Evolutionary conservation across 305 asterid genomes (phyloP).

Genomic region (Fraxinus ornus): DNA sequence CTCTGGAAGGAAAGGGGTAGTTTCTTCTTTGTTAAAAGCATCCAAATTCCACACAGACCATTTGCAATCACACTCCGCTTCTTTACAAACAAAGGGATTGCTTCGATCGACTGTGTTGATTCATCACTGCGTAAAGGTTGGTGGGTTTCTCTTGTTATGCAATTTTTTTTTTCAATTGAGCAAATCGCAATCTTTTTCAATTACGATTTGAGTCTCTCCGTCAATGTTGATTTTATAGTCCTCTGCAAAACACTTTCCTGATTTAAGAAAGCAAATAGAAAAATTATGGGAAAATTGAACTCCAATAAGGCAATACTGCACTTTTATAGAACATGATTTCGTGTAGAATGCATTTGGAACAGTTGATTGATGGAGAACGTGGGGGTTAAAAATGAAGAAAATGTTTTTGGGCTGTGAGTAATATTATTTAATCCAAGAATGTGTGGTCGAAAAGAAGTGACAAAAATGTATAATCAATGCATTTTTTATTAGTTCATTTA

Average conservation of each 20-base stretch:
- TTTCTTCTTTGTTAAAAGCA: background rate
- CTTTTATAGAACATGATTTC: background rate
- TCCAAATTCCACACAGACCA: background rate
- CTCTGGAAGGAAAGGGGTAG: background rate
- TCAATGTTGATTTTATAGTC: background rate
- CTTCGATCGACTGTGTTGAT: background rate
- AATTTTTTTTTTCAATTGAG: background rate
- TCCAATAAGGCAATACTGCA: background rate
- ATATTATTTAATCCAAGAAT: too few relatives aligned
- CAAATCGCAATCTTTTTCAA: background rate
- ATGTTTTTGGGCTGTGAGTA: too few relatives aligned
- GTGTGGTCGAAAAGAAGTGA: too few relatives aligned
- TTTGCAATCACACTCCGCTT: background rate
- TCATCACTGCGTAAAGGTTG: background rate
- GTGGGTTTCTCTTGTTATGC: slow-evolving; percentile 15
- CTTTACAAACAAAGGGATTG: background rate
- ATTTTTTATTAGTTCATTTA: background rate
- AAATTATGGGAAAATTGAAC: background rate
- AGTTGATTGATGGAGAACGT: too few relatives aligned
- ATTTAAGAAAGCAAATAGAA: background rate
- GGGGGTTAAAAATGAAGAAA: too few relatives aligned
- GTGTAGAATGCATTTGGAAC: too few relatives aligned
- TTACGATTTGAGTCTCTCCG: background rate
- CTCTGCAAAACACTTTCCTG: background rate
- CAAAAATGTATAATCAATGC: background rate